Percentiles rank a stretch among this genome's conserved stretches.
These are phyloP conservation scores for Acacia pycnantha DNA, from an alignment of 331 rosid genomes.

Conservation along the genomic window DNA sequence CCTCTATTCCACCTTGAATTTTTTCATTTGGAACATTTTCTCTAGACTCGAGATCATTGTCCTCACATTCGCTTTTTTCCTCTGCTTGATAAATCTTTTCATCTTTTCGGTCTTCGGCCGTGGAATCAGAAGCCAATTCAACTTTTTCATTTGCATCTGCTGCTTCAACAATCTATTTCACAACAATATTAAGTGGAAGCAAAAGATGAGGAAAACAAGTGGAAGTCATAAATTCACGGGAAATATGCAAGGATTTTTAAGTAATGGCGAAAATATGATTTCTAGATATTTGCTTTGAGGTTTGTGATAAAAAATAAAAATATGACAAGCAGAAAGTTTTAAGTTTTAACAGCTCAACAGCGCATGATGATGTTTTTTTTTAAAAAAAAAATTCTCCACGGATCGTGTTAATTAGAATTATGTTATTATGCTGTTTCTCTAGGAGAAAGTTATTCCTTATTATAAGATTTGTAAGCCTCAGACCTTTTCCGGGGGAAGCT, in stretches of 20 bases:
- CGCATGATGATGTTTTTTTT: background rate
- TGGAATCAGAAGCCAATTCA: background rate
- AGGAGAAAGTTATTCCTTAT: background rate
- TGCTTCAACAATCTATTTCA: slow-evolving; percentile 3
- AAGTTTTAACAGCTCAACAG: background rate
- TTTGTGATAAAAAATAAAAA: background rate
- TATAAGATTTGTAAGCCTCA: background rate
- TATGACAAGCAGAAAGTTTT: background rate
- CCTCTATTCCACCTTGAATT: background rate
- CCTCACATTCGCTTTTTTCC: background rate
- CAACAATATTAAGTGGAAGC: background rate
- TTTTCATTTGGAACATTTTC: background rate
- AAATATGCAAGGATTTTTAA: background rate
- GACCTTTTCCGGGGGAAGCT: slow-evolving; percentile 12
- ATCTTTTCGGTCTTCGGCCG: background rate
- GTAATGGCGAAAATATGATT: background rate
- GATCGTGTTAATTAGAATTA: background rate
- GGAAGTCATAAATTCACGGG: background rate
- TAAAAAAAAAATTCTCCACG: background rate
- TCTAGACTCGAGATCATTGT: background rate
- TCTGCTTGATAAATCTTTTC: background rate
- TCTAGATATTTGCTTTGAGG: background rate
- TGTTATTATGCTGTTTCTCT: background rate
- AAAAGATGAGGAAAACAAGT: background rate
- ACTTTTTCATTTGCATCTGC: background rate